Base-by-base conservation (phyloP, 169 alveolate species). In the Cryptosporidium parvum region DNA sequence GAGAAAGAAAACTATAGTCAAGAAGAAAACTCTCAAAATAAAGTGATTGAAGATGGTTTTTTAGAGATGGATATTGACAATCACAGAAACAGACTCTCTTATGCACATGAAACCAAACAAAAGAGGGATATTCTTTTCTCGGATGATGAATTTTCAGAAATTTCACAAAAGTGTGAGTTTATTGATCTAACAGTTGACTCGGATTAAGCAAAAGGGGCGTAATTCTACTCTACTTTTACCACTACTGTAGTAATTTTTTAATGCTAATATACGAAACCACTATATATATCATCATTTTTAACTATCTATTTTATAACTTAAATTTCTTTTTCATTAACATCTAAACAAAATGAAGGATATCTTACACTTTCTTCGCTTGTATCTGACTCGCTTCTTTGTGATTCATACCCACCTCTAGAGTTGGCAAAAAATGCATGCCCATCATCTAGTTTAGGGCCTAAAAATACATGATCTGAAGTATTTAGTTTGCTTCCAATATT, bases 151-250 rank as follows among this genome's bases (percentile, higher is more conserved):
- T 52, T 75, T 58, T 37, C 62, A 18, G 89, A 80, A 45, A 18
- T 59, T 42, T 80, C 89, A 14, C 75, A 59, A 80, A 80, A 67
- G 33, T 80, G 73, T 59, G 89, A 80, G 44, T 62, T 61, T 65
- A 80, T 80, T n/a, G 89, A 80, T 62, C 53, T 80, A 51, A 80
- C 89, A 9, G 67, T 80, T 8, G 89, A 80, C 37, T 61, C 89
- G 1, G 89, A 80, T 35, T 80, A 62, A 65, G 26, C 31, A 12
- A 35, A 14, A 65, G 10, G 0, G 12, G 56, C 7, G 18, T 2
- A 48, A 3, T 48, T 48, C 56, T 48, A 48, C 9, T 14, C 6
- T 48, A 48, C 8, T 16, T 21, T 5, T 14, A 12, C 0, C 7
- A 3, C 56, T 48, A 48, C 1, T 9, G 21, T 10, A 16, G 3